Conservation (phyloP, 1,284 basidiomycete genomes). For the Peniophora sp. region DNA sequence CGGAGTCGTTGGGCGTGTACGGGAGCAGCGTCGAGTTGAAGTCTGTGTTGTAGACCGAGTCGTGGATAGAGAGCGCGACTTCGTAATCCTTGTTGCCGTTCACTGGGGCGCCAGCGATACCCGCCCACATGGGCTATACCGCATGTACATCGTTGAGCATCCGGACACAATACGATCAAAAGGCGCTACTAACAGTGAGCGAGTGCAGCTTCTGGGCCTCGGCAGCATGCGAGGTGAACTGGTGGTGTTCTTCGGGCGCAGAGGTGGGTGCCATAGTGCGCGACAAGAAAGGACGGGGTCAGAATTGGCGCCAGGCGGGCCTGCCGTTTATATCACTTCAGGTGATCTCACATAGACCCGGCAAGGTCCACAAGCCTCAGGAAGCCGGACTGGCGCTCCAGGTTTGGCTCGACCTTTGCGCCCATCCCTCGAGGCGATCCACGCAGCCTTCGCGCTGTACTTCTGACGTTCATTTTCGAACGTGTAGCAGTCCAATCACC, state of each 20-base stretch:
- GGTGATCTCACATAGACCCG: background rate
- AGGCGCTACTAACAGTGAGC: conserved; percentile 47
- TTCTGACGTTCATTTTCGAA: background rate
- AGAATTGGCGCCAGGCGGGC: background rate
- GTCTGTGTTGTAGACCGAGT: conserved; percentile 75
- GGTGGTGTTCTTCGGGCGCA: conserved; percentile 13
- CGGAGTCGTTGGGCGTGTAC: conserved; percentile 37
- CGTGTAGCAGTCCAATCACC: background rate
- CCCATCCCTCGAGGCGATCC: background rate
- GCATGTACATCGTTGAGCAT: conserved; percentile 14
- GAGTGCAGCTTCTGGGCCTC: background rate
- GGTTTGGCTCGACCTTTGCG: background rate
- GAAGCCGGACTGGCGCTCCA: background rate
- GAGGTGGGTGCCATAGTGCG: conserved; percentile 31
- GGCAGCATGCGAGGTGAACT: background rate
- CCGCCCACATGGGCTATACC: conserved; percentile 77
- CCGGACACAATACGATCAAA: conserved; percentile 9
- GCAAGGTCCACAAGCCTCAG: background rate
- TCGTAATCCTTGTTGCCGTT: conserved; percentile 55
- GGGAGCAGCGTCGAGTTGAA: conserved; percentile 49
- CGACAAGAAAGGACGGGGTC: background rate
- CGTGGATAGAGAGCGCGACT: conserved; percentile 69
- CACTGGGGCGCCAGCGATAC: conserved; percentile 54
- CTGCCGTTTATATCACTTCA: background rate
- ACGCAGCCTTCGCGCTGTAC: background rate